Evolutionary conservation across 1,284 basidiomycete genomes (phyloP), one percentile per base, ranked within the genome.

Genomic region (Ceratobasidium sp.): DNA sequence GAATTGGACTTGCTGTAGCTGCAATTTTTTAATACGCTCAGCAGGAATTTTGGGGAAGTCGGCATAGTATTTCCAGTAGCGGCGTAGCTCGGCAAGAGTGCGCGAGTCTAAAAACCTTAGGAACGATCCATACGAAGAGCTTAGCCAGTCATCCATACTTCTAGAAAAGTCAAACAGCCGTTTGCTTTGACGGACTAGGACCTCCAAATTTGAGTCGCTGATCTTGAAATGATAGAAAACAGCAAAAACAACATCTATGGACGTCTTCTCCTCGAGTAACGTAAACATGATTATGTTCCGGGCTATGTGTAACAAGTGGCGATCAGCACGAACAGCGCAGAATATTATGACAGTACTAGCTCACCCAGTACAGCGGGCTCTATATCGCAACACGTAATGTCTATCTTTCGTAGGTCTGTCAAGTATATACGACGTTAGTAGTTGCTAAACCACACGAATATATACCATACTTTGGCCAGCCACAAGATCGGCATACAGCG

Each of bases 331-430:
- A 56, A 39, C 39, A 33, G 23, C 53, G 7, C 23, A 33, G 33
- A 33, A 33, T 33, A 33, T 33, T 33, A 33, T 33, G 33, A 33
- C 33, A 33, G 33, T 33, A n/a, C 20, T 23, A n/a, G 78, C 63
- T 44, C 20, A 44, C 63, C 63, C 18, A 68, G 44, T 28, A 68
- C 44, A 20, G 23, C 66, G 10, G 46, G 46, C 20, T 68, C 66
- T 7, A 68, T 80, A 82, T 92, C 91, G 77, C 89, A 90, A 78
- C 91, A 92, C 0, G 91, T 91, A 77, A 92, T 86, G 79, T 92
- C 91, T 18, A 91, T 80, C 15, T 79, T 83, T n/a, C 89, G 86
- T 9, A 81, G 71, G 28, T 79, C 86, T 88, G 77, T 10, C 28
- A 51, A 18, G 18, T 12, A 28, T 69, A 26, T 53, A 76, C 86